Evolutionary conservation across 208 protist genomes (phyloP), one percentile per base, ranked within the genome.

Genomic region (Wallacemonas sp.): DNA sequence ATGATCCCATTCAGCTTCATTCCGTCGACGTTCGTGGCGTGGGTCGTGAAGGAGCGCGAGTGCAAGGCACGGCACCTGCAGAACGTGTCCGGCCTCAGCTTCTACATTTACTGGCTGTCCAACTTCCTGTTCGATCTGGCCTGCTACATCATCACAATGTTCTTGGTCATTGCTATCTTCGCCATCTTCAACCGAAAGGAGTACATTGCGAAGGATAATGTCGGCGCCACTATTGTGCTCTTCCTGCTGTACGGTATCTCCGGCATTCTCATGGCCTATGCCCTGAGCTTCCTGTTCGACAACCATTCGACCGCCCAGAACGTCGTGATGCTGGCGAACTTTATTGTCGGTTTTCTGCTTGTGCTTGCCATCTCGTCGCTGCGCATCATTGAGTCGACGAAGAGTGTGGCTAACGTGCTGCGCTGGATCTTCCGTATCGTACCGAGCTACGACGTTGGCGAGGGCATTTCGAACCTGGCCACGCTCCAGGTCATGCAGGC

Each of bases 1-100:
- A 79, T 88, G 69, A 83, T 89, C 38, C 85, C 85, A 19, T 86
- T 92, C 54, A 74, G 77, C 17, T 85, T 89, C 63, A 76, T 92
- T 30, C 81, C 85, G 12, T 81, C 85, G n/a, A 88, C 71, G 0
- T 86, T 72, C 60, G 70, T 90, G 0, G 66, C 59, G 13, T 86
- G 73, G 67, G 39, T 87, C 1, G 80, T 90, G 41, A 78, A 72
- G 64, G 83, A 90, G 62, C 68, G 74, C 19, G 68, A 84, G 63
- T 75, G 57, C 64, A 81, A 81, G 59, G 63, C 80, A 9, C 71
- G 71, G 38, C 83, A 90, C 48, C 55, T 86, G 50, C 83, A 90
- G 67, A 73, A 74, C 55, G 67, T 91, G 24, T 79, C 72, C 12
- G 85, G 83, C 21, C 59, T 90, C 32, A 54, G 66, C 30, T 74